A percentile compares a stretch with the other conserved stretches of the same genome.
Conservation (phyloP, 129 eudicot species). For the Apium graveolens region DNA sequence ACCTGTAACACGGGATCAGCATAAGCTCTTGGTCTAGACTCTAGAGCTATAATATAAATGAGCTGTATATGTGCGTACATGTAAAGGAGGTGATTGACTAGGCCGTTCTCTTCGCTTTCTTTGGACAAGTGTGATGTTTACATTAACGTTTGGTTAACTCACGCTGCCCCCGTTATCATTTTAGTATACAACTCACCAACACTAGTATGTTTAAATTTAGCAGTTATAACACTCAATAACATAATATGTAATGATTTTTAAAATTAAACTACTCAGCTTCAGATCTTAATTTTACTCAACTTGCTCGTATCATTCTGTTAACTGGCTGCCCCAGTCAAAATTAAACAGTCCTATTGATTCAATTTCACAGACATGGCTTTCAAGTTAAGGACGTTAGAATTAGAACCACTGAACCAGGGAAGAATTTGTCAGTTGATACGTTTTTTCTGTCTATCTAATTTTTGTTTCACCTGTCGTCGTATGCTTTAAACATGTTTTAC, state of each 20-base stretch:
- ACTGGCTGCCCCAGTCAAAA: too few species aligned
- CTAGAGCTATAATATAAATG: not conserved
- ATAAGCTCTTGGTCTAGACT: not conserved
- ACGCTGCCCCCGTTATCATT: not conserved
- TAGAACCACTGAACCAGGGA: too few species aligned
- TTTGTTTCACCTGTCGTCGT: too few species aligned
- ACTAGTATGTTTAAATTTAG: too few species aligned
- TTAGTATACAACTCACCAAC: not conserved
- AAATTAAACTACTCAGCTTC: not conserved
- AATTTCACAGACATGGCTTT: too few species aligned
- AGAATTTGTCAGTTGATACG: too few species aligned
- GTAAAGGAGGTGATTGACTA: not conserved
- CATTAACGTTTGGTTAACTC: not conserved
- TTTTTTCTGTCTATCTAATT: too few species aligned
- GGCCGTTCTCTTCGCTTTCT: not conserved
- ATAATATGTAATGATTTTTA: too few species aligned
- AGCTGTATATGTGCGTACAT: not conserved
- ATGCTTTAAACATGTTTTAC: not conserved
- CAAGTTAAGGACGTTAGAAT: too few species aligned
- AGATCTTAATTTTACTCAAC: too few species aligned
- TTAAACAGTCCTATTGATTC: too few species aligned
- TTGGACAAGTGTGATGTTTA: not conserved
- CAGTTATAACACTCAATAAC: not conserved
- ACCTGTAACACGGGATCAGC: not conserved
- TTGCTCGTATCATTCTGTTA: too few species aligned